Evolutionary conservation across 306 rosid species (phyloP).

Genomic region (Prunus fruticosa): DNA sequence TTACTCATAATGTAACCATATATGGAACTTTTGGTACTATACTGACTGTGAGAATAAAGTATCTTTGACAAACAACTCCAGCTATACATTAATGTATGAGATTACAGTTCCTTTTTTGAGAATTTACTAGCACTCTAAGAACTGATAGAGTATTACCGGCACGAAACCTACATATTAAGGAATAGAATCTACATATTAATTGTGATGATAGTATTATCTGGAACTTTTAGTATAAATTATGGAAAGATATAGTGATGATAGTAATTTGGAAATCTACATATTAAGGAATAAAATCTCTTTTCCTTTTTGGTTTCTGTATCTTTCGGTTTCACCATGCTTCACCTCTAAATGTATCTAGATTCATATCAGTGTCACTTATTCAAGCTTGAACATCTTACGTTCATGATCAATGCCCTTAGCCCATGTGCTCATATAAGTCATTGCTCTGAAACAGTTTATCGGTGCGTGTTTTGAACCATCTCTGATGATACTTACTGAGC

Average conservation of each 20-base stretch:
- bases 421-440: not conserved
- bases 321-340: not conserved
- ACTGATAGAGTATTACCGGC: not conserved
- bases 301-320: not conserved
- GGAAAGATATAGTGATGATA: not conserved
- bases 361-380: not conserved
- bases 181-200: too few species aligned
- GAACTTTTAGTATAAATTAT: not conserved
- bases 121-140: not conserved
- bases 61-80: not conserved
- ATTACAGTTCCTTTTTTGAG: not conserved
- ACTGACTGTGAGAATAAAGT: not conserved
- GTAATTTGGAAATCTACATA: not conserved
- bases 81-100: not conserved
- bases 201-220: not conserved
- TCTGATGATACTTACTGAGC: constrained; percentile 51
- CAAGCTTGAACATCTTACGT: not conserved
- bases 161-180: too few species aligned
- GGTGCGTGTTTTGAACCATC: constrained; percentile 51
- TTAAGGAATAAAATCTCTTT: not conserved
- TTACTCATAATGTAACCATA: not conserved
- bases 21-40: not conserved
- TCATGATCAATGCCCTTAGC: not conserved
- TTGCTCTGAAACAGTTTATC: constrained; percentile 37
- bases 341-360: not conserved